Evolutionary conservation across 139 green algal species (phyloP), one percentile per base, ranked within the genome.

Genomic region (Chlorella sp.): DNA sequence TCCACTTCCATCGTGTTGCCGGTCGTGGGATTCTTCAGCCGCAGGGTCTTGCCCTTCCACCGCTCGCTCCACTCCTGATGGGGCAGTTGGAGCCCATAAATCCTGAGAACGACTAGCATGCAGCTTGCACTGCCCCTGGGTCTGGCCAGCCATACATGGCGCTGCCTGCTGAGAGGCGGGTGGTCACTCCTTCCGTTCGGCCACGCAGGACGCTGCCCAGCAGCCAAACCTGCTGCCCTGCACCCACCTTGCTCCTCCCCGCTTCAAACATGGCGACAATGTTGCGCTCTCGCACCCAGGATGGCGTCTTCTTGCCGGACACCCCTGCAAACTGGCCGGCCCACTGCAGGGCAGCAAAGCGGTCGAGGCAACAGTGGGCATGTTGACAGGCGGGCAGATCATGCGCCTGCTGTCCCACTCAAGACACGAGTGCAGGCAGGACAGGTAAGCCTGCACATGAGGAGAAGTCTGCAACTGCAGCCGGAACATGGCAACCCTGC

Each of bases 11-110:
- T 28, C 28, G 63, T 69, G 28, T 18, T 69, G 63, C 28, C 63
- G 9, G 63, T 69, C 63, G 15, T 16, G 1, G 63, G 63, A 28
- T 69, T 69, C 12, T 16, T 30, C 16, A 69, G 23, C 16, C 63
- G 63, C 63, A 69, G 63, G 28, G n/a, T 69, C 28, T 32, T 69
- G 63, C 63, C 63, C 63, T 69, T 69, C 63, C 63, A 69, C 63
- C 30, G 63, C 23, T 34, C 12, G 63, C 15, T 11, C 63, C 63
- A 69, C 13, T 34, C 60, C 25, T n/a, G 60, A 51, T 51, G 44
- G 44, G 6, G 44, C 6, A 51, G 44, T 51, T 16, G 44, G 44
- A 51, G 7, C 6, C 44, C 6, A 51, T 16, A 51, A 51, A 51
- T 9, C 44, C 6, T 9, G 9, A 9, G 44, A 9, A 6, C 9